phyloP scores from a whole-genome alignment of 345 rosid species.

The Viola odorata region DNA sequence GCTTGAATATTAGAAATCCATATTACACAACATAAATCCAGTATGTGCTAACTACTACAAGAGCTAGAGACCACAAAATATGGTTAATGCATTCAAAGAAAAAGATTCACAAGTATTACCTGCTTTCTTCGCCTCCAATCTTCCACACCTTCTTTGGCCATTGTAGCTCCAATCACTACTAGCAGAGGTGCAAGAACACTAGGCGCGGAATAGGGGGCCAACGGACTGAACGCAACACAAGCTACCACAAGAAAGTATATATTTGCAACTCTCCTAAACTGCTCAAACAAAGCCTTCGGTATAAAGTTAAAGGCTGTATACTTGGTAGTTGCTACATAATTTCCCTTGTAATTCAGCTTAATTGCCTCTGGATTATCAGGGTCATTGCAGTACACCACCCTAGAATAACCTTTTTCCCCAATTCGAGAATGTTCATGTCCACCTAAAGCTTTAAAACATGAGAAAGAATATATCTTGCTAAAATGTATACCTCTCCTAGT shows the following conservation, averaged over 20 bases:
- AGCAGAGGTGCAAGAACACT: conserved; percentile 73
- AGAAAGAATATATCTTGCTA: conserved; percentile 59
- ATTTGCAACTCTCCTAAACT: conserved; percentile 94
- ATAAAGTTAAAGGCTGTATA: conserved; percentile 65
- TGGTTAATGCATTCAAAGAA: not conserved
- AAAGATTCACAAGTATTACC: conserved; percentile 29
- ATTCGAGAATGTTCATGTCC: conserved; percentile 49
- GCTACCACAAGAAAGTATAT: conserved; percentile 85
- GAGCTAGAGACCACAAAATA: too few species aligned
- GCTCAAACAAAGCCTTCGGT: conserved; percentile 96
- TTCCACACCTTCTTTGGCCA: conserved; percentile 87
- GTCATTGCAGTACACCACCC: conserved; percentile 84
- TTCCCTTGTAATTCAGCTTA: conserved; percentile 55
- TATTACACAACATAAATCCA: not conserved
- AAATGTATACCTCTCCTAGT: conserved; percentile 32
- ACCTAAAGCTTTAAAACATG: conserved; percentile 38
- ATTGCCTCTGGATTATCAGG: conserved; percentile 58
- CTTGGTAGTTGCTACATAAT: conserved; percentile 86
- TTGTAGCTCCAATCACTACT: conserved; percentile 74
- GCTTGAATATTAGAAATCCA: too few species aligned
- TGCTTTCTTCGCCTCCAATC: conserved; percentile 72
- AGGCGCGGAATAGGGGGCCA: conserved; percentile 73
- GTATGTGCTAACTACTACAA: too few species aligned
- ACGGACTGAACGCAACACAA: conserved; percentile 74
- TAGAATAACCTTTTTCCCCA: conserved; percentile 69